Evolutionary conservation across 2,329 filamentous ascomycete genomes (phyloP).

Genomic region (Talaromyces islandicus): DNA sequence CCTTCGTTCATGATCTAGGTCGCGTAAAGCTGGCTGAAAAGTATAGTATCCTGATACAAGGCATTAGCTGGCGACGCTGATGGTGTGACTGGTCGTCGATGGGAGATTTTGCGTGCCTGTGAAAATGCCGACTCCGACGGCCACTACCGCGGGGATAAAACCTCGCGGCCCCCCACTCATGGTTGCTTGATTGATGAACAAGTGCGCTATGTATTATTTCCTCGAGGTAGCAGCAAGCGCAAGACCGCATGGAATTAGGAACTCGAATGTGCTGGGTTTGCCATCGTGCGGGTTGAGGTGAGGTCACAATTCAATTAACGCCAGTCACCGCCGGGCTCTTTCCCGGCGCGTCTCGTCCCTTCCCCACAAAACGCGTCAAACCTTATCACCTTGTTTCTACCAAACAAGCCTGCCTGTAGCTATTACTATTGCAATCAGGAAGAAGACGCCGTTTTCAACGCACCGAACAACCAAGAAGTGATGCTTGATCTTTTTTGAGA

Average conservation of each 20-base stretch:
- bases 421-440: not conserved
- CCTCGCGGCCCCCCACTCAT: conserved; percentile 30
- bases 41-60: conserved; percentile 34
- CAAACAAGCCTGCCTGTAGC: not conserved
- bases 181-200: not conserved
- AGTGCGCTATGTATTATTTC: not conserved
- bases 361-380: conserved; percentile 10
- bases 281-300: not conserved
- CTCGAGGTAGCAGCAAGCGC: not conserved
- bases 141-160: conserved; percentile 30
- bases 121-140: conserved; percentile 35
- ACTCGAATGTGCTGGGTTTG: not conserved
- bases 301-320: conserved; percentile 6
- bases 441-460: not conserved
- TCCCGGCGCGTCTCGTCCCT: conserved; percentile 3
- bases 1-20: conserved; percentile 28
- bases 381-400: conserved; percentile 5
- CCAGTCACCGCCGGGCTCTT: conserved; percentile 1
- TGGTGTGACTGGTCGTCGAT: not conserved
- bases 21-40: conserved; percentile 36
- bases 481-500: not conserved
- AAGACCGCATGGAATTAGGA: not conserved
- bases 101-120: conserved; percentile 23
- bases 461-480: not conserved
- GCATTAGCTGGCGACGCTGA: conserved; percentile 12